Evolutionary conservation across 768 basidiomycete species (phyloP).

Genomic region (Pisolithus albus): DNA sequence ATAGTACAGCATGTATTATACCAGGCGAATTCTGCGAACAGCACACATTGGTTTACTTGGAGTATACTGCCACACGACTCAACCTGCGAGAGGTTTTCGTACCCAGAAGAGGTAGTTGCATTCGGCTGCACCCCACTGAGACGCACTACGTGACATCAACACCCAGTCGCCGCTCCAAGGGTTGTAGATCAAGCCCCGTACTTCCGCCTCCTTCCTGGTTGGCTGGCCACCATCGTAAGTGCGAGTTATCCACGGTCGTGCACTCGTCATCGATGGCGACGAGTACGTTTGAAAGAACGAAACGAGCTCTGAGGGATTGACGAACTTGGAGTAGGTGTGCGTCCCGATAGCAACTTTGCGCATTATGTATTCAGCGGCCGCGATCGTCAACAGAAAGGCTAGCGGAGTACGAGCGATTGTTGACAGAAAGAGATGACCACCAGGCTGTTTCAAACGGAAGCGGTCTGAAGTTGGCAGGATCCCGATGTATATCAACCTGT

Average conservation of each 20-base stretch:
- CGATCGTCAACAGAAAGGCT: slow-evolving; percentile 61
- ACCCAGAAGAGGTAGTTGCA: slow-evolving; percentile 89
- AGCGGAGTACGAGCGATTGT: slow-evolving; percentile 86
- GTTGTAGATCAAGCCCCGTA: slow-evolving; percentile 72
- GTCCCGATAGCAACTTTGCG: slow-evolving; percentile 80
- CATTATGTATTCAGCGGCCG: slow-evolving; percentile 76
- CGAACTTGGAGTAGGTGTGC: slow-evolving; percentile 85
- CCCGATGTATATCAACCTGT: background rate
- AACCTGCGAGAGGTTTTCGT: slow-evolving; percentile 46
- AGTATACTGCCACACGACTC: background rate
- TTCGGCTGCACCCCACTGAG: slow-evolving; percentile 39
- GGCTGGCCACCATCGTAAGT: slow-evolving; percentile 42
- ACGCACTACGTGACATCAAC: slow-evolving; percentile 53
- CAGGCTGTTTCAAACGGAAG: slow-evolving; percentile 53
- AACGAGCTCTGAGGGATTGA: slow-evolving; percentile 81
- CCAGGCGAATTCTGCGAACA: background rate
- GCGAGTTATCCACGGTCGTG: slow-evolving; percentile 54
- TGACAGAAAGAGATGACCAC: slow-evolving; percentile 91
- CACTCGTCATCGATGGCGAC: slow-evolving; percentile 11
- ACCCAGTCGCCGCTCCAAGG: slow-evolving; percentile 66
- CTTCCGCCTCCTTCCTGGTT: slow-evolving; percentile 63
- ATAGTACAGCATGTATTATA: slow-evolving; percentile 12
- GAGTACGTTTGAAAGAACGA: slow-evolving; percentile 69
- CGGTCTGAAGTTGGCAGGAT: too few species aligned
- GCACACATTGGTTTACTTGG: background rate